Base-by-base conservation (phyloP, 176 grass and related monocot species). In the Oryza meyeriana region DNA sequence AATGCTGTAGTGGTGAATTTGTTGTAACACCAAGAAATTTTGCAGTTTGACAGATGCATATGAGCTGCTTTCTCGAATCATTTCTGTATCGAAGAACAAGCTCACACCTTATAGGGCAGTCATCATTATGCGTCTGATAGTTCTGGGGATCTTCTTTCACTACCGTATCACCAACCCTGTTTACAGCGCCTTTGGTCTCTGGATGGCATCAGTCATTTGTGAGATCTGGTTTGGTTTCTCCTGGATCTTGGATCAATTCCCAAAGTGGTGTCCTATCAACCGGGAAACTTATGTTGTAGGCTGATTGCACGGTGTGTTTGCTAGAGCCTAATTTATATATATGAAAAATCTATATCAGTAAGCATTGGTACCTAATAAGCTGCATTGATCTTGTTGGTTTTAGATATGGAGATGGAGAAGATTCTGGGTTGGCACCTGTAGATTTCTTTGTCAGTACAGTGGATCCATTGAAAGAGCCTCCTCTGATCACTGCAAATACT, bases 361-460 rank as follows among this genome's bases (percentile, higher is more conserved):
- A 79, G 14, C 14, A 74, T 69, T 24, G 34, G 25, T 38, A 32
- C 26, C 6, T 71, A 38, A 66, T 64, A 78, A 66, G 40, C 45
- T 25, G 73, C 26, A 76, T 79, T 39, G 25, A n/a, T 62, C 32
- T 78, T 84, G 32, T 70, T 82, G 14, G 20, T 71, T 87, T 24
- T 69, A 99, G 96, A 87, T 99, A 92, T 25, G 94, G 93, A 76
- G 92, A 94, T 32, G 90, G 84, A n/a, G 87, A 93, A 59, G 87
- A 83, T 20, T 86, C 81, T 79, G 88, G 85, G 38, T 84, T 99
- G 44, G 91, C 93, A 44, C 38, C 96, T 85, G 96, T 99, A 35
- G 96, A 99, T 79, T 99, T 99, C 87, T 99, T 99, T 76, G 95
- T 98, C 86, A 95, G 92, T 89, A 98, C 95, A 66, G 95, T 98